Percentiles rank a stretch among this genome's conserved stretches.
Evolutionary conservation across 2,329 filamentous ascomycete species (phyloP).

Genomic region (Alternaria sp.): DNA sequence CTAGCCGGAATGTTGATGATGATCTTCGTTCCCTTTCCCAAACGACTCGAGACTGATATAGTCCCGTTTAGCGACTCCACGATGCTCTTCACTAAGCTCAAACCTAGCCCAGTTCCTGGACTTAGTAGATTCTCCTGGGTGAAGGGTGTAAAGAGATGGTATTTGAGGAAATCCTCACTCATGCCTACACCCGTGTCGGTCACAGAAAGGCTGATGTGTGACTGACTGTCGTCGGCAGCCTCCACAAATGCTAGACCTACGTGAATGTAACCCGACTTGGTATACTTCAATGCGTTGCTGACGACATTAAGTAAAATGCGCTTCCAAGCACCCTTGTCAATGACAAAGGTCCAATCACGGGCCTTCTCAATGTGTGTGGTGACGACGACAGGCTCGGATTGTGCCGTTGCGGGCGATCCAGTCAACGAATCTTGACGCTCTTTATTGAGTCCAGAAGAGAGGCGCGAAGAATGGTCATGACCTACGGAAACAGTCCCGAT

Average conservation of each 20-base stretch:
- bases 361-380: slow-evolving; percentile 9
- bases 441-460: background rate
- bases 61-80: slow-evolving; percentile 27
- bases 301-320: slow-evolving; percentile 31
- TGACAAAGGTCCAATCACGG: slow-evolving; percentile 8
- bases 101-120: slow-evolving; percentile 29
- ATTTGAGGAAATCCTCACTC: slow-evolving; percentile 25
- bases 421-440: background rate
- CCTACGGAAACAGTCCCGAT: slow-evolving; percentile 10
- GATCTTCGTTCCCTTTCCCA: slow-evolving; percentile 12
- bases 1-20: slow-evolving; percentile 10
- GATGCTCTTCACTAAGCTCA: slow-evolving; percentile 28
- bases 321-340: slow-evolving; percentile 17
- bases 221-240: background rate
- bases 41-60: slow-evolving; percentile 22
- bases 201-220: slow-evolving; percentile 40
- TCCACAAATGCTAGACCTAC: slow-evolving; percentile 13
- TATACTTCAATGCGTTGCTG: slow-evolving; percentile 34
- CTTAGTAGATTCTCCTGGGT: slow-evolving; percentile 27
- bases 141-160: slow-evolving; percentile 28
- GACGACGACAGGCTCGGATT: background rate
- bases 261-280: slow-evolving; percentile 18
- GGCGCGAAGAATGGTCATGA: slow-evolving; percentile 4
- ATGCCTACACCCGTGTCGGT: slow-evolving; percentile 33
- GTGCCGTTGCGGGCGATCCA: no score